A percentile compares a stretch with the other conserved stretches of the same genome.
phyloP scores from a whole-genome alignment of 2,329 filamentous ascomycete genomes.

The Claviceps cyperi region DNA sequence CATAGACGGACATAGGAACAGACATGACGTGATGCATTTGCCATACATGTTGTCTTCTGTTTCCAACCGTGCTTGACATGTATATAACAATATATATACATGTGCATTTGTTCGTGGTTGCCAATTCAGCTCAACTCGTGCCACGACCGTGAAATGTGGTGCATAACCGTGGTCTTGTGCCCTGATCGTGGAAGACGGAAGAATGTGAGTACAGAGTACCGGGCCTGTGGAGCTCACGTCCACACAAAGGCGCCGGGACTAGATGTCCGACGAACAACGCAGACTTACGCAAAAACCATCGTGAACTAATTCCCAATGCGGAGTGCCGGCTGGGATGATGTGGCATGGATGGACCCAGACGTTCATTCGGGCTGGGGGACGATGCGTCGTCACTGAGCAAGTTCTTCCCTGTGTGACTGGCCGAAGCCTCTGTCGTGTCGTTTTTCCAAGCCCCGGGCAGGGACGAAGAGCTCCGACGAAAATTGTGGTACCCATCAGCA shows the following conservation, averaged over 20 bases:
- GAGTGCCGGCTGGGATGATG: constrained; percentile 20
- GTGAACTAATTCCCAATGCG: constrained; percentile 26
- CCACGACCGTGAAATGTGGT: constrained; percentile 41
- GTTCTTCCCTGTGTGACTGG: constrained; percentile 14
- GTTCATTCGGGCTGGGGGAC: constrained; percentile 21
- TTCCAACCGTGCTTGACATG: not conserved
- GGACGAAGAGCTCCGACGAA: not conserved
- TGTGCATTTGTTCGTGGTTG: too few relatives aligned
- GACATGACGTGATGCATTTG: constrained; percentile 1
- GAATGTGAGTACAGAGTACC: too few relatives aligned
- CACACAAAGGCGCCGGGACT: constrained; percentile 32
- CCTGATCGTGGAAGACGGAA: too few relatives aligned
- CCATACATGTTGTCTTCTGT: not conserved
- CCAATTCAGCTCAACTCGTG: constrained; percentile 31
- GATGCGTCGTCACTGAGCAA: constrained; percentile 14
- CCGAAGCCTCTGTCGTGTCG: constrained; percentile 14
- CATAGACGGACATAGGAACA: not conserved
- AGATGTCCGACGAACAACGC: constrained; percentile 28
- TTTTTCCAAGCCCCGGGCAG: constrained; percentile 14
- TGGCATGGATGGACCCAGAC: constrained; percentile 19
- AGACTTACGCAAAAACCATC: constrained; percentile 27
- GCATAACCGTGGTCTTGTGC: constrained; percentile 25
- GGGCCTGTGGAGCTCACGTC: too few relatives aligned
- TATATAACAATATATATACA: too few relatives aligned
- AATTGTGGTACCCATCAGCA: not conserved